Base-by-base conservation (phyloP, 2,329 filamentous ascomycete species). In the Xylaria sp. region DNA sequence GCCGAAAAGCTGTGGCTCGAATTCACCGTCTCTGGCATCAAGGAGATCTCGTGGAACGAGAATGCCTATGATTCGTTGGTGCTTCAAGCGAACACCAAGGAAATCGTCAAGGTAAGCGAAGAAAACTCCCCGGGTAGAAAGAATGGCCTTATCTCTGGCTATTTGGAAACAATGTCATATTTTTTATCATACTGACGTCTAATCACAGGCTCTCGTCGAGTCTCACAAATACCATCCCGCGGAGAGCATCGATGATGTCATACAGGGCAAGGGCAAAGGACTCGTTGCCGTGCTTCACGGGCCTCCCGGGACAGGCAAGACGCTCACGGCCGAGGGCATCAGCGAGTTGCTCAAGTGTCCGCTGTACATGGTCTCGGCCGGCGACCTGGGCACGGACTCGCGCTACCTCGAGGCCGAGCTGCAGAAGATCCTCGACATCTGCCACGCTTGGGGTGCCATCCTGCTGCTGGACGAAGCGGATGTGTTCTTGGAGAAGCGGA, bases 1-100 rank as follows among this genome's bases (percentile, higher is more conserved):
- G 85, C 84, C 1, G 91, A 96, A 72, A 96, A 96, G 73, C 78
- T 91, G 8, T 97, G 92, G 92, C 81, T 96, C 0, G 91, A 96
- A 69, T 91, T 96, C 64, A 87, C 86, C 0, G 87, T 97, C 18
- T 90, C 88, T 0, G 86, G 87, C 1, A 82, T 96, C 57, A 82
- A 84, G 41, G 89, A 95, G 3, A 93, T 96, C 57, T 81, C 86
- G 34, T 96, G 90, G 90, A 93, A 96, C 65, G 84, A 89, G 39
- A 81, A 85, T 13, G 92, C 92, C 0, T 96, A 94, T 72, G 84
- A 89, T 44, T 92, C 88, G 0, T 78, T 96, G 24, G 91, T 96
- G 1, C 78, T 96, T 0, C 77, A 84, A 63, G 69, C 78, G 2
- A 78, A 80, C 61, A 84, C 79, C 17, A 85, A 86, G 64, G 80